Percentiles rank a stretch among this genome's conserved stretches.
Evolutionary conservation across 306 rosid species (phyloP).

Genomic region (Vicia villosa): DNA sequence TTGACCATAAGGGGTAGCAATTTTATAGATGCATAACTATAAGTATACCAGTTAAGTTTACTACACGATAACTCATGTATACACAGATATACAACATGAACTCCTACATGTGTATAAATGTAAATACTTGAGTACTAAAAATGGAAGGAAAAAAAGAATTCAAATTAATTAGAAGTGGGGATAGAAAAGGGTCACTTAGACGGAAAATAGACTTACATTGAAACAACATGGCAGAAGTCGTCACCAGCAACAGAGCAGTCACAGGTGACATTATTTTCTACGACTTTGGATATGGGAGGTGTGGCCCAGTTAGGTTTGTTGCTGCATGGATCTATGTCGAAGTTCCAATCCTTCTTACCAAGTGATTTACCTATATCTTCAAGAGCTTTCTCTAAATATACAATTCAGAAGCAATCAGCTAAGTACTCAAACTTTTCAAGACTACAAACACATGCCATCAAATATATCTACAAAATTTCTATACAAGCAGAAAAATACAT

Average conservation of each 20-base stretch:
- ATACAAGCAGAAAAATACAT: neutral
- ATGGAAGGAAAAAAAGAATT: neutral
- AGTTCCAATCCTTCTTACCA: neutral
- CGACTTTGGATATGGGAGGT: neutral
- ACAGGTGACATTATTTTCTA: neutral
- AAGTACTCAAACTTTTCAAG: neutral
- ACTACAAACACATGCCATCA: neutral
- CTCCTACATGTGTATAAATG: no score
- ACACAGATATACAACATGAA: no score
- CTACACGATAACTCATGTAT: no score
- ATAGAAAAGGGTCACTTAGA: neutral
- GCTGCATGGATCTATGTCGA: neutral
- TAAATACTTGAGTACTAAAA: no score
- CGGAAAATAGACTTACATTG: neutral
- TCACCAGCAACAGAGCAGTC: neutral
- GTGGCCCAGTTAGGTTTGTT: neutral
- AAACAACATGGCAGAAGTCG: neutral
- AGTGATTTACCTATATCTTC: neutral
- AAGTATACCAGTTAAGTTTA: no score
- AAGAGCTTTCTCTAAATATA: no score
- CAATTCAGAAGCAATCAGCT: no score
- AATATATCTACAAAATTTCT: neutral
- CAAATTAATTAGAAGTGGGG: no score
- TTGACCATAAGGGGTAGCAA: neutral
- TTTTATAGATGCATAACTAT: neutral